Percentiles rank a stretch among this genome's conserved stretches.
Conservation (phyloP, 2,329 filamentous ascomycete species). For the Lecanoromycetidae sp. region DNA sequence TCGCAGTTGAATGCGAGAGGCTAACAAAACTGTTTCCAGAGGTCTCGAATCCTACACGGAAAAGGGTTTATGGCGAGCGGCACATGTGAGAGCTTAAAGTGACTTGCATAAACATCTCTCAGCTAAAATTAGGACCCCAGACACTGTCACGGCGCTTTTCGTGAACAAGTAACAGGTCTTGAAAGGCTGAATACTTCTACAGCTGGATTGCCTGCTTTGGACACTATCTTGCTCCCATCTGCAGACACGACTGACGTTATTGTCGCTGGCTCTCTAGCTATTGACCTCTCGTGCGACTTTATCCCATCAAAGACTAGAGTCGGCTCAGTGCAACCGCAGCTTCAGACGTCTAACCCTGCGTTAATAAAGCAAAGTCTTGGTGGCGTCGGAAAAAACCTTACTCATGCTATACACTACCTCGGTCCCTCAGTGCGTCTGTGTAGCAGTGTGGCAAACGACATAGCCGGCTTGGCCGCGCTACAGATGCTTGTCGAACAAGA, state of each 20-base stretch:
- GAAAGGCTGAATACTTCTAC: too few relatives aligned
- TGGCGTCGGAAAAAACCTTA: constrained; percentile 86
- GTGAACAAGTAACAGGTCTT: too few relatives aligned
- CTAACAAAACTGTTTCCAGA: constrained; percentile 30
- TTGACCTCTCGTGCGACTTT: constrained; percentile 80
- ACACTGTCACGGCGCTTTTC: too few relatives aligned
- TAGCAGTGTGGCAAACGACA: constrained; percentile 69
- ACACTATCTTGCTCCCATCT: too few relatives aligned
- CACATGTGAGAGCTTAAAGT: constrained; percentile 17
- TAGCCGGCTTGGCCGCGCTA: constrained; percentile 62
- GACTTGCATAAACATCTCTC: neutral
- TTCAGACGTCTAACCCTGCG: constrained; percentile 78
- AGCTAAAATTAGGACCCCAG: constrained; percentile 1
- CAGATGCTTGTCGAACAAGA: constrained; percentile 51
- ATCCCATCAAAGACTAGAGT: constrained; percentile 32
- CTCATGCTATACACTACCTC: constrained; percentile 64
- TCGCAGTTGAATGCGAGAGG: constrained; percentile 50
- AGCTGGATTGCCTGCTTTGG: too few relatives aligned
- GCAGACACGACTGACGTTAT: constrained; percentile 44
- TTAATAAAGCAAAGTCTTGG: constrained; percentile 71
- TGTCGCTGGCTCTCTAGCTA: constrained; percentile 78
- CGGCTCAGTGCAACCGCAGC: constrained; percentile 26
- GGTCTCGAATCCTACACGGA: too few relatives aligned
- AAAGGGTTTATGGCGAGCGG: too few relatives aligned
- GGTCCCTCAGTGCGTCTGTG: constrained; percentile 58